phyloP scores from a whole-genome alignment of 1,284 basidiomycete species.

The Hymenochaete sp. region DNA sequence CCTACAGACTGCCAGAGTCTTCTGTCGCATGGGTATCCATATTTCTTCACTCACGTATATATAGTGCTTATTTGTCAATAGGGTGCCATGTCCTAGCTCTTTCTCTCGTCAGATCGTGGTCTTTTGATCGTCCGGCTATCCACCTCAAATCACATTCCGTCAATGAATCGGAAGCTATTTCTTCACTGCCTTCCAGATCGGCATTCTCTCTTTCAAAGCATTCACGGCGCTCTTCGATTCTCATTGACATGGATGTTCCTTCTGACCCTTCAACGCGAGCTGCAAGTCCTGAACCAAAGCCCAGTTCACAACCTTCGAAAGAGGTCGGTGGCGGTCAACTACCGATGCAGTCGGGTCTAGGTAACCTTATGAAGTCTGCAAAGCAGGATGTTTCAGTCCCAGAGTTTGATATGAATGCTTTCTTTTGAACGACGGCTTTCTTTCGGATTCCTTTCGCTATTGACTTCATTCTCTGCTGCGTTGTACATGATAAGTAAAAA shows the following conservation, averaged over 20 bases:
- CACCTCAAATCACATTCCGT: constrained; percentile 25
- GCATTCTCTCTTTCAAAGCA: constrained; percentile 42
- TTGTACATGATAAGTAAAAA: too few relatives aligned
- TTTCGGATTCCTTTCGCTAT: constrained; percentile 24
- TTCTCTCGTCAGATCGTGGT: constrained; percentile 82
- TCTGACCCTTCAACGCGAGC: constrained; percentile 51
- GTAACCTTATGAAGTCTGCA: constrained; percentile 79
- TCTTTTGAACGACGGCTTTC: constrained; percentile 54
- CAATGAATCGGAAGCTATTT: constrained; percentile 16
- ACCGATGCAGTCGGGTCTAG: constrained; percentile 57
- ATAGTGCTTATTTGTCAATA: constrained; percentile 27
- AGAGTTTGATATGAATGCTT: constrained; percentile 80
- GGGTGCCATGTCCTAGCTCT: constrained; percentile 90
- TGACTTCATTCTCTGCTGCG: not conserved
- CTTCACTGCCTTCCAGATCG: constrained; percentile 28
- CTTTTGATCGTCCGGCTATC: constrained; percentile 67
- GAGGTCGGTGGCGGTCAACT: constrained; percentile 36
- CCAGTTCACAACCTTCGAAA: not conserved
- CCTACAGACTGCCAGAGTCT: constrained; percentile 83
- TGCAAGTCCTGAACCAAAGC: constrained; percentile 36
- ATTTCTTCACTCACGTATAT: constrained; percentile 1
- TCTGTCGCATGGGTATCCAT: constrained; percentile 78
- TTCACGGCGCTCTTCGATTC: constrained; percentile 59
- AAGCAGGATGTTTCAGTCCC: constrained; percentile 78
- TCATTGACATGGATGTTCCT: constrained; percentile 82